A percentile compares a stretch with the other conserved stretches of the same genome.
phyloP scores from a whole-genome alignment of 352 stramenopile species.

The Phytophthora multivora region DNA sequence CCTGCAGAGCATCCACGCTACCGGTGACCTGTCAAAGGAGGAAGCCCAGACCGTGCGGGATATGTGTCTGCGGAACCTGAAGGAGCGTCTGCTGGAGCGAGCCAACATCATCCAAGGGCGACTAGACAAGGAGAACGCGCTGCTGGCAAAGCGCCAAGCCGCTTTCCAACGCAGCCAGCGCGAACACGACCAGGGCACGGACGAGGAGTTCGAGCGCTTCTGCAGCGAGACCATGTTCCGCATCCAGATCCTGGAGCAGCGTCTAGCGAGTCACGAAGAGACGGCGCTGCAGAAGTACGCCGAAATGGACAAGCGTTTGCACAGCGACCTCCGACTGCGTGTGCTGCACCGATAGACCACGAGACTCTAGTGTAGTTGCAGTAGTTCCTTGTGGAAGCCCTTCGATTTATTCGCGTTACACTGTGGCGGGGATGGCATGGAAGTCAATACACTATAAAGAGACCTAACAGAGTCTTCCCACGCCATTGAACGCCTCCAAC shows the following conservation, averaged over 20 bases:
- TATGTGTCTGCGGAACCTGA: conserved; percentile 92
- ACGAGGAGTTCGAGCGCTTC: conserved; percentile 94
- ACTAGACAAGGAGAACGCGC: conserved; percentile 93
- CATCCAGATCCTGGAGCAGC: conserved; percentile 95
- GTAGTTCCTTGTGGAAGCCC: conserved; percentile 58
- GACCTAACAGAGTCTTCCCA: conserved; percentile 33
- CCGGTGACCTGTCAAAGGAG: conserved; percentile 69
- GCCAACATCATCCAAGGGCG: conserved; percentile 95
- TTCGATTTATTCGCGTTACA: conserved; percentile 82
- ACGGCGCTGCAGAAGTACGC: conserved; percentile 94
- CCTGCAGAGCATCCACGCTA: conserved; percentile 80
- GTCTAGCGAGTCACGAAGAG: conserved; percentile 92
- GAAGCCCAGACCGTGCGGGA: conserved; percentile 89
- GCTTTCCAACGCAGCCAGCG: conserved; percentile 92
- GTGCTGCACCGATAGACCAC: conserved; percentile 65
- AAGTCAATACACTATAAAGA: conserved; percentile 48
- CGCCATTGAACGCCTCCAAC: conserved; percentile 7
- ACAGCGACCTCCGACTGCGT: conserved; percentile 82
- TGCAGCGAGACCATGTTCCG: conserved; percentile 96
- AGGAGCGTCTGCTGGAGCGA: conserved; percentile 92
- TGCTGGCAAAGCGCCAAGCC: conserved; percentile 91
- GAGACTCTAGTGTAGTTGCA: conserved; percentile 9
- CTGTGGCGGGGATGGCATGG: conserved; percentile 12
- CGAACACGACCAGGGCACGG: conserved; percentile 90
- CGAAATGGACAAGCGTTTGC: conserved; percentile 92